Conservation (phyloP, 495 filamentous ascomycete species). For the Bacidia rubella region DNA sequence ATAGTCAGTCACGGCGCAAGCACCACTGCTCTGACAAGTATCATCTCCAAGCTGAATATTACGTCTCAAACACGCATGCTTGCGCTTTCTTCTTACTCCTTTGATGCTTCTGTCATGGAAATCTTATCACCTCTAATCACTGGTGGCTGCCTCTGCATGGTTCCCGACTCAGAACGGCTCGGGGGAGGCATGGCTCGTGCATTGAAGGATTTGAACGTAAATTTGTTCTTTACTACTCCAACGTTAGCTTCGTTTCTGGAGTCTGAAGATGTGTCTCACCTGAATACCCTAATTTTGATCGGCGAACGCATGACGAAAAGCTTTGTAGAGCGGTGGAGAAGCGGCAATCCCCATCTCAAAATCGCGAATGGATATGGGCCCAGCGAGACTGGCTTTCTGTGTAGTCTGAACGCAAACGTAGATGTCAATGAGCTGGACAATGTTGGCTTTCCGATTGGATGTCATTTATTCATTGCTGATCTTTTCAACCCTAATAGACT, state of each 20-base stretch:
- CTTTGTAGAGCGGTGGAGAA: conserved; percentile 15
- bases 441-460: conserved; percentile 7
- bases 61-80: conserved; percentile 9
- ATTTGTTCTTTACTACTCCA: conserved; percentile 29
- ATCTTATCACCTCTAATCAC: conserved; percentile 33
- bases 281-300: conserved; percentile 26
- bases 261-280: conserved; percentile 18
- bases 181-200: conserved; percentile 19
- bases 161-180: conserved; percentile 26
- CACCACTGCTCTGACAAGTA: conserved; percentile 11
- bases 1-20: conserved; percentile 14
- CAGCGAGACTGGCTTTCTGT: conserved; percentile 29
- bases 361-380: conserved; percentile 49
- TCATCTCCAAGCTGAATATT: conserved; percentile 4
- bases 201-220: conserved; percentile 17
- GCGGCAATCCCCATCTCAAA: conserved; percentile 23
- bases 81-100: conserved; percentile 20
- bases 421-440: conserved; percentile 9
- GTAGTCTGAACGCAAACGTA: conserved; percentile 19
- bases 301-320: conserved; percentile 20
- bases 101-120: conserved; percentile 30
- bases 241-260: conserved; percentile 31
- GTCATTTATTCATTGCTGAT: conserved; percentile 24
- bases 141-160: conserved; percentile 36
- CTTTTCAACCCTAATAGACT: conserved; percentile 21